Evolutionary conservation across 352 stramenopile species (phyloP).

Genomic region (Phytophthora crassamura): DNA sequence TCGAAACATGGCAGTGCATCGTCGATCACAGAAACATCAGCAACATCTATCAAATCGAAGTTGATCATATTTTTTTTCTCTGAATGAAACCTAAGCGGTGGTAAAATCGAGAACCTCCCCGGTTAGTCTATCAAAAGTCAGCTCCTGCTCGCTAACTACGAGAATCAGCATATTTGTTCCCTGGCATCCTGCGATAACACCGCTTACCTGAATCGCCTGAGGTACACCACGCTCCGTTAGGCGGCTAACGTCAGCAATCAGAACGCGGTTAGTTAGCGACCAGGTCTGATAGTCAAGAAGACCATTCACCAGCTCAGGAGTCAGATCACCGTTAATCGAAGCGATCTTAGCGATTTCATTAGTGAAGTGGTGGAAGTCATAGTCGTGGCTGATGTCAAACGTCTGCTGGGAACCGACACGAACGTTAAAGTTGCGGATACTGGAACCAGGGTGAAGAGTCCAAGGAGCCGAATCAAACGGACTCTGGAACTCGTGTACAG

Average conservation of each 20-base stretch:
- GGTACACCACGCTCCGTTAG: too few relatives aligned
- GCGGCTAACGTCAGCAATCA: too few relatives aligned
- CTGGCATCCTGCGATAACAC: too few relatives aligned
- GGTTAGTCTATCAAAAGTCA: background rate
- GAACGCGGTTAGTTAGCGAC: too few relatives aligned
- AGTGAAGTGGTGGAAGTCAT: conserved; percentile 23
- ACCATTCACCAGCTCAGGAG: conserved; percentile 19
- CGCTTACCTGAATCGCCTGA: too few relatives aligned
- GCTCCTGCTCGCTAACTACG: too few relatives aligned
- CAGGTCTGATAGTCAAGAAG: conserved; percentile 5
- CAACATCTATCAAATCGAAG: conserved; percentile 15
- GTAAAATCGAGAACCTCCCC: background rate
- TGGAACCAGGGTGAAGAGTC: background rate
- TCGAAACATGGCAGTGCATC: background rate
- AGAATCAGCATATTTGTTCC: too few relatives aligned
- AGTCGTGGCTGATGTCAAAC: conserved; percentile 28
- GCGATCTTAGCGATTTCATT: background rate
- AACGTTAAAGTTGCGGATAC: background rate
- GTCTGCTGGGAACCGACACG: conserved; percentile 25
- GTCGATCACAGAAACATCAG: conserved; percentile 7
- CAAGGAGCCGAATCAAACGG: conserved; percentile 5
- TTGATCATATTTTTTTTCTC: conserved; percentile 11
- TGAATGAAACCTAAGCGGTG: background rate
- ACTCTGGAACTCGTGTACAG: conserved; percentile 2
- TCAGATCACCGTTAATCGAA: conserved; percentile 27